Percentiles rank a stretch among this genome's conserved stretches.
Evolutionary conservation across 1,139 yeast species (phyloP).

Genomic region (Saccharomyces hybrid): DNA sequence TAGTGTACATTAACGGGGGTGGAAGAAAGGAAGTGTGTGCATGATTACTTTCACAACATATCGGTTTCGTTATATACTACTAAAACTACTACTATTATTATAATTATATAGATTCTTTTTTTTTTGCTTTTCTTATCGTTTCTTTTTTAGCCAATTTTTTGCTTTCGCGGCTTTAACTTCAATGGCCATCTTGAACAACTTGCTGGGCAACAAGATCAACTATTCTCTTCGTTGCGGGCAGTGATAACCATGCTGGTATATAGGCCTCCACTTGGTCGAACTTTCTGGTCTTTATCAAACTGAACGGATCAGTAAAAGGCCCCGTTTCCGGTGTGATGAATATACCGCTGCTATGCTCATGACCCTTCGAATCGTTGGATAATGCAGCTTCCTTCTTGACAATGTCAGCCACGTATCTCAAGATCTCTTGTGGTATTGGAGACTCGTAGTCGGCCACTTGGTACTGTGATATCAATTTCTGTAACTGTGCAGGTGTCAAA

Average conservation of each 20-base stretch:
- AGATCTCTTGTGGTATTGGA: conserved; percentile 79
- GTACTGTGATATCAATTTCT: conserved; percentile 82
- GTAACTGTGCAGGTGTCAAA: conserved; percentile 91
- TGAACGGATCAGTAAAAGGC: conserved; percentile 81
- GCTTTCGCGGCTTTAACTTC: background rate
- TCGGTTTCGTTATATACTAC: background rate
- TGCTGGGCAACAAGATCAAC: conserved; percentile 85
- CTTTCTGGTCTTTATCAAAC: conserved; percentile 76
- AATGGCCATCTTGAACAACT: conserved; percentile 39
- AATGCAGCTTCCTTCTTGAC: conserved; percentile 50
- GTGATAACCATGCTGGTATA: conserved; percentile 89
- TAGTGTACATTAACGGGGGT: background rate
- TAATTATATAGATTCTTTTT: background rate
- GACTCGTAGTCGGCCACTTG: conserved; percentile 94
- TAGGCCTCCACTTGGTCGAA: conserved; percentile 89
- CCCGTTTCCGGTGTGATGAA: conserved; percentile 59
- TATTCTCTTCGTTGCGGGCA: conserved; percentile 81
- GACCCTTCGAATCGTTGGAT: conserved; percentile 35
- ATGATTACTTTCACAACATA: background rate
- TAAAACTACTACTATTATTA: background rate
- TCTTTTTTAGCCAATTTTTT: conserved; percentile 1
- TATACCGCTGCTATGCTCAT: conserved; percentile 41
- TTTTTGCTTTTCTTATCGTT: background rate
- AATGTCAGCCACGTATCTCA: conserved; percentile 75
- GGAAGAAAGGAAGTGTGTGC: background rate